phyloP scores from a whole-genome alignment of 805 yeast genomes.

The Wickerhamiella sergipiensis region DNA sequence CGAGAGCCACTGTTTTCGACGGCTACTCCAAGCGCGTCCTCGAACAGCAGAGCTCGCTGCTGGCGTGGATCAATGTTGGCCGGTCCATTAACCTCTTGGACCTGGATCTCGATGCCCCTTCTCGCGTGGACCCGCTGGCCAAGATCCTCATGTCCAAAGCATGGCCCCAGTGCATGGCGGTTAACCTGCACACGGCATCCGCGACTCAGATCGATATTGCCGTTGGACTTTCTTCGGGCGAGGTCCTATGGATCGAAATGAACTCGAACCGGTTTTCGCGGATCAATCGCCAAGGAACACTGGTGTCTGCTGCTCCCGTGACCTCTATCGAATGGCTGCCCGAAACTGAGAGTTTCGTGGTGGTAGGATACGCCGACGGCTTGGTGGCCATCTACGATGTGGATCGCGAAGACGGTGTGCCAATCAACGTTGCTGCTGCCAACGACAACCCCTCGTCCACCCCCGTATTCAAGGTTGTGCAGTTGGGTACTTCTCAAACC shows the following conservation, averaged over 20 bases:
- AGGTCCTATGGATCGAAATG: conserved; percentile 47
- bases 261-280: conserved; percentile 35
- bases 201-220: conserved; percentile 33
- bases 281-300: conserved; percentile 37
- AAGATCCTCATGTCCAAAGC: conserved; percentile 28
- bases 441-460: neutral
- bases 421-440: conserved; percentile 1
- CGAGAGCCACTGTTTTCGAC: neutral
- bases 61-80: neutral
- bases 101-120: conserved; percentile 18
- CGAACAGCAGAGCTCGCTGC: neutral
- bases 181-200: conserved; percentile 23
- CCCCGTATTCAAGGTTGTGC: neutral
- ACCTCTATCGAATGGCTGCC: conserved; percentile 37
- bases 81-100: neutral
- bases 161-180: conserved; percentile 26
- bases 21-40: neutral
- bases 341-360: conserved; percentile 30
- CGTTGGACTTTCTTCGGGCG: conserved; percentile 57
- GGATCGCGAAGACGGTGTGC: conserved; percentile 32
- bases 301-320: conserved; percentile 29
- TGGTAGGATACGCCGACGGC: conserved; percentile 54
- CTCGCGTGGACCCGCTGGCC: conserved; percentile 23
- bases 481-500: neutral
- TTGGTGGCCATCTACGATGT: conserved; percentile 39